phyloP scores from a whole-genome alignment of 2,329 filamentous ascomycete species.

The Cryphonectria parasitica region DNA sequence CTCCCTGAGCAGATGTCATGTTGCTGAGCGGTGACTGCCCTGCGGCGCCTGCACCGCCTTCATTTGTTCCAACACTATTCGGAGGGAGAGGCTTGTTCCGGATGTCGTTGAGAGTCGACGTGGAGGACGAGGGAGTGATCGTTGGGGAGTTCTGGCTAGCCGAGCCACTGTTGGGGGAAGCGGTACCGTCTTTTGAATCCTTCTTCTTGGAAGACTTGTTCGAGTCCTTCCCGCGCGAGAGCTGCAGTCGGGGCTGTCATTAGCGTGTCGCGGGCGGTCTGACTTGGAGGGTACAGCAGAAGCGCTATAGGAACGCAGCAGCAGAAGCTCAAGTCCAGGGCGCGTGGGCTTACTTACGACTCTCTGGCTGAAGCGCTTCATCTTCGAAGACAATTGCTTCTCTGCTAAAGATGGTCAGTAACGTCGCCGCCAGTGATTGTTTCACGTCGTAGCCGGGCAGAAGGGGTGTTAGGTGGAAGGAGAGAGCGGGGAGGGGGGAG shows the following conservation, averaged over 20 bases:
- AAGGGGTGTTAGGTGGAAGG: background rate
- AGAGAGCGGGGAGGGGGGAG: no score
- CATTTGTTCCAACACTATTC: conserved; percentile 50
- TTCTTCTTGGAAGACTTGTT: conserved; percentile 83
- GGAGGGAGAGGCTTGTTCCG: conserved; percentile 79
- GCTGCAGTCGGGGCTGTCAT: conserved; percentile 54
- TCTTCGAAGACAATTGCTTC: conserved; percentile 56
- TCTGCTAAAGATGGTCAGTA: conserved; percentile 28
- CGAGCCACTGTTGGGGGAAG: conserved; percentile 71
- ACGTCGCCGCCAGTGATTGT: conserved; percentile 14
- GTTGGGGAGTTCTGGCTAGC: conserved; percentile 61
- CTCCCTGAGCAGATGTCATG: conserved; percentile 28
- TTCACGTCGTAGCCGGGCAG: background rate
- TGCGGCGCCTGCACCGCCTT: conserved; percentile 44
- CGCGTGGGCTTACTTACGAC: conserved; percentile 69
- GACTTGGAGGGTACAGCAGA: conserved; percentile 12
- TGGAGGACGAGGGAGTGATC: conserved; percentile 84
- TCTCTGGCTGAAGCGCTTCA: conserved; percentile 98
- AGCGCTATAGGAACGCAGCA: conserved; percentile 12
- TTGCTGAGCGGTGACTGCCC: conserved; percentile 37
- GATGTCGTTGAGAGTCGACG: conserved; percentile 81
- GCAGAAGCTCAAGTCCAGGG: conserved; percentile 5
- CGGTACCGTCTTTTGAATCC: conserved; percentile 74
- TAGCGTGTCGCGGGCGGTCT: conserved; percentile 13
- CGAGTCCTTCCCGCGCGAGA: conserved; percentile 85